Evolutionary conservation across 305 asterid genomes (phyloP).

Genomic region (Striga hermonthica): DNA sequence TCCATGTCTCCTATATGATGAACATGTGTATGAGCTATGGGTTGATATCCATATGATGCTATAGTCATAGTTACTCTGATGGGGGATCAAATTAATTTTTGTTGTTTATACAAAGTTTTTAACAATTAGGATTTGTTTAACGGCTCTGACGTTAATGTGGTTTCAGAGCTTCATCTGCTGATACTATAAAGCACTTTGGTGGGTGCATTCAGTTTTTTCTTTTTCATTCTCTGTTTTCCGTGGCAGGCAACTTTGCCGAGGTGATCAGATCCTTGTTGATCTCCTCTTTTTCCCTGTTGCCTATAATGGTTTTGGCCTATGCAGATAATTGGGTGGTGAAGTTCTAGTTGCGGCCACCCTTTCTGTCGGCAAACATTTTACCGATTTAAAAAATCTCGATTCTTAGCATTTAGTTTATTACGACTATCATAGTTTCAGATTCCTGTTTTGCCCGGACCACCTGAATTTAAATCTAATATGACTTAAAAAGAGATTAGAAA

Average conservation of each 20-base stretch:
- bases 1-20: neutral
- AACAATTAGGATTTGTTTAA: neutral
- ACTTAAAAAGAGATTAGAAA: too few relatives aligned
- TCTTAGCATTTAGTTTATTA: too few relatives aligned
- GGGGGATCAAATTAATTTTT: conserved; percentile 28
- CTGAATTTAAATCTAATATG: neutral
- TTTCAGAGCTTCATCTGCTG: neutral
- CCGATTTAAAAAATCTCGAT: neutral
- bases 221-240: too few relatives aligned
- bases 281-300: conserved; percentile 57
- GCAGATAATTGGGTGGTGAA: conserved; percentile 22
- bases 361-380: conserved; percentile 26
- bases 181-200: neutral
- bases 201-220: neutral
- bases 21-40: conserved; percentile 34
- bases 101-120: neutral
- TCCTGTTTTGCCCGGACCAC: too few relatives aligned
- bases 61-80: conserved; percentile 82
- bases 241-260: conserved; percentile 52
- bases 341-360: conserved; percentile 1
- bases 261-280: conserved; percentile 30
- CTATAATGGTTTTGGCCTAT: conserved; percentile 31
- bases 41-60: conserved; percentile 26
- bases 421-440: too few relatives aligned
- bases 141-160: neutral